Evolutionary conservation across 306 rosid genomes (phyloP).

Genomic region (Cotoneaster glaucophyllus): DNA sequence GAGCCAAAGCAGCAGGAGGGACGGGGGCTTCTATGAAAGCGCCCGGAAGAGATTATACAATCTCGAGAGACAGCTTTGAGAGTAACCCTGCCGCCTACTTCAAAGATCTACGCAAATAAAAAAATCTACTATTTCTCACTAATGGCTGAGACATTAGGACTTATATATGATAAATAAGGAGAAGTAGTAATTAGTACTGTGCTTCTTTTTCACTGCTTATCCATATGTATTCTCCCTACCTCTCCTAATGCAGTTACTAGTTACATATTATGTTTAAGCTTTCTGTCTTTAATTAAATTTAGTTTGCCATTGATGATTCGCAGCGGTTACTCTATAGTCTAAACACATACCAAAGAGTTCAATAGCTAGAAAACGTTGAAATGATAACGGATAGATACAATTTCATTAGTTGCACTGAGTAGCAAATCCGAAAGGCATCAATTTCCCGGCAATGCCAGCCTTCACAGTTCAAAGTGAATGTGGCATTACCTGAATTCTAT

Average conservation of each 20-base stretch:
- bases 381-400: background rate
- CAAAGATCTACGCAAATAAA: background rate
- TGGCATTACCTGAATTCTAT: slow-evolving; percentile 23
- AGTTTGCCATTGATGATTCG: background rate
- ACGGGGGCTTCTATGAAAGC: background rate
- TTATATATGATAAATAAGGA: background rate
- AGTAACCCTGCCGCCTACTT: background rate
- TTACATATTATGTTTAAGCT: background rate
- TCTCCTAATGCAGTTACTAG: background rate
- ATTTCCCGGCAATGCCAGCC: too few species aligned
- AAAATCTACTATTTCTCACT: background rate
- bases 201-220: background rate
- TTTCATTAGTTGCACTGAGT: too few species aligned
- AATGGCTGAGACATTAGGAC: background rate
- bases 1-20: background rate
- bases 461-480: background rate
- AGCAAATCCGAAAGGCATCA: too few species aligned
- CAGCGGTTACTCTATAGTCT: background rate
- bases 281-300: background rate
- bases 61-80: background rate
- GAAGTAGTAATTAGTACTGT: background rate
- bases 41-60: background rate
- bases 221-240: background rate
- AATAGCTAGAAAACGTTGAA: background rate
- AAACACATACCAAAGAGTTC: background rate